Conservation (phyloP, 148 eudicot genomes). For the Fagopyrum homotropicum region DNA sequence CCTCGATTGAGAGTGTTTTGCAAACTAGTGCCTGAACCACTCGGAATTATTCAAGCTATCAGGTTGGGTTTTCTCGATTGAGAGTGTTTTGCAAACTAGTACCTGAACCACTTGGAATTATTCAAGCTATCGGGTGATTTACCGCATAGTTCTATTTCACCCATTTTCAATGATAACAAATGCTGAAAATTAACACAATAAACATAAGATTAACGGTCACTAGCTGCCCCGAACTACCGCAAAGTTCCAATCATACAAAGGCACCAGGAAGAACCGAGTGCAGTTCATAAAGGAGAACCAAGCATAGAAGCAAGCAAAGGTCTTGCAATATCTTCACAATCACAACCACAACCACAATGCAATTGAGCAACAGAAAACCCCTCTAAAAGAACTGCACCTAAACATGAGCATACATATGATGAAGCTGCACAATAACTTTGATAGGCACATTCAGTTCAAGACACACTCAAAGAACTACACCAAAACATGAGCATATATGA, state of each 20-base stretch:
- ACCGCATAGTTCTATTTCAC: too few species aligned
- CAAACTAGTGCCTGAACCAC: too few species aligned
- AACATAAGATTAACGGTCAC: too few species aligned
- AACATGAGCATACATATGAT: not conserved
- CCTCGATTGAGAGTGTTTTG: too few species aligned
- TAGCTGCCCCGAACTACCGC: not conserved
- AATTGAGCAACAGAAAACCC: not conserved
- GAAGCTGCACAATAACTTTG: not conserved
- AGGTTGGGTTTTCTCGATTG: too few species aligned
- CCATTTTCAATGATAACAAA: too few species aligned
- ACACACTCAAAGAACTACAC: not conserved
- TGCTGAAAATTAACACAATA: too few species aligned
- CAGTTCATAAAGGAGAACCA: not conserved
- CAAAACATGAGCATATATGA: not conserved
- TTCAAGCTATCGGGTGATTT: too few species aligned
- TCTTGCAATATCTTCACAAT: not conserved
- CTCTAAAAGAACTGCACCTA: not conserved
- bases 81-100: too few species aligned
- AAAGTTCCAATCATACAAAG: not conserved
- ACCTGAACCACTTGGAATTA: too few species aligned
- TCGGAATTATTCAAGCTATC: too few species aligned
- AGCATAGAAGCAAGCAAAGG: not conserved
- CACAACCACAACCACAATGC: too few species aligned
- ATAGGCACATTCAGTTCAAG: slow-evolving; percentile 6
- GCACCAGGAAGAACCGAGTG: not conserved